Conservation (phyloP, 257 asterid species). For the Solanum chilense region DNA sequence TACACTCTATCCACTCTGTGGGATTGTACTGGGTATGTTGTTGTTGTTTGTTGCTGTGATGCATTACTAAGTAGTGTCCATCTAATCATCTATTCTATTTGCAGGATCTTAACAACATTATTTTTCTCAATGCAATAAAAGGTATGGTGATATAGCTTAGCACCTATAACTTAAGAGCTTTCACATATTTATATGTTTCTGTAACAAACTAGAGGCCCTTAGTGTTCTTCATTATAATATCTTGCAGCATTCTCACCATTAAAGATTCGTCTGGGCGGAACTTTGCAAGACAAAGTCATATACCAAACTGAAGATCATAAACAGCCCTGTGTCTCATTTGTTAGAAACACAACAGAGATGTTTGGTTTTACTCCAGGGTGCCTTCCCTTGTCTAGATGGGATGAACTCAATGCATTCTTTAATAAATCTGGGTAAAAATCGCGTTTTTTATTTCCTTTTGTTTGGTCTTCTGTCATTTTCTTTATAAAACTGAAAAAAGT, state of each 20-base stretch:
- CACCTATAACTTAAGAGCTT: not conserved
- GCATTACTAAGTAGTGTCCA: not conserved
- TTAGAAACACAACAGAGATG: slow-evolving; percentile 36
- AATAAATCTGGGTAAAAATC: slow-evolving; percentile 48
- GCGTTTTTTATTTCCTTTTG: not conserved
- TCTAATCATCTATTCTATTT: not conserved
- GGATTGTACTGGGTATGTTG: not conserved
- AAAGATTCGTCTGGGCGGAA: slow-evolving; percentile 85
- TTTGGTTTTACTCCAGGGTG: slow-evolving; percentile 61
- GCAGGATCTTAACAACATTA: slow-evolving; percentile 65
- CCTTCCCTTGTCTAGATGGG: slow-evolving; percentile 80
- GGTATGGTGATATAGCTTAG: slow-evolving; percentile 24
- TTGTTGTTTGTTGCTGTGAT: not conserved
- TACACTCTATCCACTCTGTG: not conserved
- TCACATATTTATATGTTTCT: not conserved
- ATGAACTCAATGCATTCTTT: slow-evolving; percentile 57
- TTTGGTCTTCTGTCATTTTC: not conserved
- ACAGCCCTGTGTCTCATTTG: slow-evolving; percentile 46
- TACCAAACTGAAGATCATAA: slow-evolving; percentile 45
- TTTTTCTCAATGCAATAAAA: slow-evolving; percentile 65
- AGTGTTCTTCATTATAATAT: not conserved
- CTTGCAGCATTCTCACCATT: slow-evolving; percentile 73
- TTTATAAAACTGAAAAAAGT: not conserved
- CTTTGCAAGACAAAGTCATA: slow-evolving; percentile 67
- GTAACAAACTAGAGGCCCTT: slow-evolving; percentile 1